Evolutionary conservation across 148 eudicot genomes (phyloP).

Genomic region (Polygonum aviculare): DNA sequence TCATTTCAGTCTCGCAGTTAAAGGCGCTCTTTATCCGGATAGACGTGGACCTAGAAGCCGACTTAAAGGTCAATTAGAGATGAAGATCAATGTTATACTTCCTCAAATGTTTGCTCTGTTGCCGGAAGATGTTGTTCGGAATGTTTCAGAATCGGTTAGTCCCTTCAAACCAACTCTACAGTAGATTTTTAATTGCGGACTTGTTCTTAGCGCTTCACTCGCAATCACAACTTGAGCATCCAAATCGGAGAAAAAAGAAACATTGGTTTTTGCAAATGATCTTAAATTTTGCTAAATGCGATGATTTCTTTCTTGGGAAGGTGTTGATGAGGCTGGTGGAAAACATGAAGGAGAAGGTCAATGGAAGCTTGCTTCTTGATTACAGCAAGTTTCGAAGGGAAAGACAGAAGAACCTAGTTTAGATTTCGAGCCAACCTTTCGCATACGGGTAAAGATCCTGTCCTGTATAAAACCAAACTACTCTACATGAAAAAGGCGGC

Average conservation of each 20-base stretch:
- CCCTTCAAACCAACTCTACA: background rate
- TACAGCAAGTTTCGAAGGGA: constrained; percentile 58
- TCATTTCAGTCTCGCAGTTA: constrained; percentile 58
- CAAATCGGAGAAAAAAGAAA: too few species aligned
- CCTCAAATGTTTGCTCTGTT: constrained; percentile 56
- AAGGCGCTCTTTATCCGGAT: constrained; percentile 65
- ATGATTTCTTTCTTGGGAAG: constrained; percentile 18
- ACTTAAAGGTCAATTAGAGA: constrained; percentile 63
- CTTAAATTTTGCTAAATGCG: background rate
- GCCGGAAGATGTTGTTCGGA: constrained; percentile 52
- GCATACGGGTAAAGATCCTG: background rate
- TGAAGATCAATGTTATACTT: constrained; percentile 62
- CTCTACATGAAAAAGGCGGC: background rate
- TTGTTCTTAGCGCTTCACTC: background rate
- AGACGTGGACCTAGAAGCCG: constrained; percentile 46
- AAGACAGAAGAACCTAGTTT: constrained; percentile 30
- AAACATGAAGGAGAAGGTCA: constrained; percentile 81
- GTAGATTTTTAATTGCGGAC: background rate
- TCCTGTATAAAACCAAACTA: background rate
- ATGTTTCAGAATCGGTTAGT: constrained; percentile 65
- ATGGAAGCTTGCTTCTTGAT: constrained; percentile 62
- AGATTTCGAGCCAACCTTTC: background rate
- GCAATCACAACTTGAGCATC: background rate
- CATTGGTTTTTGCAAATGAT: background rate
- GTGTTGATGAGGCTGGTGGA: constrained; percentile 54